Conservation (phyloP, 768 basidiomycete species). For the Sarcodon sp. region DNA sequence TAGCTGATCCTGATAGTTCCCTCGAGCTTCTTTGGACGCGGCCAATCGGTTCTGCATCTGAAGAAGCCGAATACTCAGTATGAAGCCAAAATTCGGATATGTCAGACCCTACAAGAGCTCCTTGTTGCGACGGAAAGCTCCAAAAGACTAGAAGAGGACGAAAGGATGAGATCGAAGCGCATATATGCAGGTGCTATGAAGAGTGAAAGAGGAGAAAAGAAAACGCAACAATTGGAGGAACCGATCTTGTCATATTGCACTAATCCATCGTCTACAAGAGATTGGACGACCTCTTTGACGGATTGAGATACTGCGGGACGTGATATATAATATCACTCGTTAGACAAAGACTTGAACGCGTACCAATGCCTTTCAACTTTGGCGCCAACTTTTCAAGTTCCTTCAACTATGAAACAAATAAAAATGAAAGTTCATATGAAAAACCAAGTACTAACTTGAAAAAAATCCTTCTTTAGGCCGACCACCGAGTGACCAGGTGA, state of each 20-base stretch:
- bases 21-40: conserved; percentile 32
- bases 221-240: conserved; percentile 73
- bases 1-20: conserved; percentile 30
- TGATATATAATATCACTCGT: not conserved
- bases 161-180: conserved; percentile 11
- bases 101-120: conserved; percentile 42
- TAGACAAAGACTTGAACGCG: conserved; percentile 1
- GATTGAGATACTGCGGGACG: conserved; percentile 60
- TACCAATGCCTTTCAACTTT: conserved; percentile 88
- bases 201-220: conserved; percentile 8
- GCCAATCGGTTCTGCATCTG: conserved; percentile 49
- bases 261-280: conserved; percentile 75
- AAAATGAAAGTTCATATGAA: not conserved
- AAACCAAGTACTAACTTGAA: conserved; percentile 29
- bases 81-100: too few relatives aligned
- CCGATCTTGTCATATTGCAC: conserved; percentile 90
- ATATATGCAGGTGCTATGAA: conserved; percentile 6
- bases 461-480: conserved; percentile 64
- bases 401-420: conserved; percentile 43
- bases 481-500: not conserved
- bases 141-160: conserved; percentile 59
- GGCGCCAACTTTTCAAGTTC: conserved; percentile 85
- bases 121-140: conserved; percentile 88
- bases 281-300: conserved; percentile 85
- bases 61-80: not conserved